Conservation (phyloP, 2,329 filamentous ascomycete species). For the Fusarium solani-melongenae region DNA sequence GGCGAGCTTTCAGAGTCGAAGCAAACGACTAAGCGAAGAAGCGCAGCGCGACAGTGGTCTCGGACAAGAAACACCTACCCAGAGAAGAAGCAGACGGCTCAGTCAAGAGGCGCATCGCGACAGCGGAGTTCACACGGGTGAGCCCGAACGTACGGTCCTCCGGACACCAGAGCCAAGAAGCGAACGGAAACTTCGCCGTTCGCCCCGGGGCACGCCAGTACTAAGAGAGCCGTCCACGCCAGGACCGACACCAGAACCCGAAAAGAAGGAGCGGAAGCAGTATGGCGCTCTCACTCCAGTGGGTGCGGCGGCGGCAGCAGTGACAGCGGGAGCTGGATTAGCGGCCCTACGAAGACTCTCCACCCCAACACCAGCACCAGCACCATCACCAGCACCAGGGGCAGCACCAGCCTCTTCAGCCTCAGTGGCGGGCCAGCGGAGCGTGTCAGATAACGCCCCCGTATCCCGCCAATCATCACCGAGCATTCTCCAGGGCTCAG, state of each 20-base stretch:
- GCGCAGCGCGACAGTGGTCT: constrained; percentile 64
- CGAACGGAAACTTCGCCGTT: constrained; percentile 45
- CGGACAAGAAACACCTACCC: constrained; percentile 56
- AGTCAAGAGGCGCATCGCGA: constrained; percentile 58
- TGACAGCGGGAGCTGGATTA: constrained; percentile 28
- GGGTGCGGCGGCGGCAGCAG: constrained; percentile 20
- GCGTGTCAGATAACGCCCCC: constrained; percentile 53
- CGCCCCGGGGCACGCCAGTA: constrained; percentile 52
- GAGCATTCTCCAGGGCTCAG: constrained; percentile 35
- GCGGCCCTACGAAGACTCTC: constrained; percentile 25
- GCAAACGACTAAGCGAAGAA: constrained; percentile 48
- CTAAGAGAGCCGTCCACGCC: constrained; percentile 53
- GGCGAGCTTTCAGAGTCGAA: constrained; percentile 50
- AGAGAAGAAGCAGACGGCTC: constrained; percentile 49
- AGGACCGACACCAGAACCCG: constrained; percentile 56
- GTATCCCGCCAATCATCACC: constrained; percentile 35
- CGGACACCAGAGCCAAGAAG: constrained; percentile 44
- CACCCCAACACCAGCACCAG: constrained; percentile 23
- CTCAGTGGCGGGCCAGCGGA: constrained; percentile 28
- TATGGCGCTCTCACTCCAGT: constrained; percentile 44
- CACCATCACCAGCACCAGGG: constrained; percentile 16
- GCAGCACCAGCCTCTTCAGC: constrained; percentile 10
- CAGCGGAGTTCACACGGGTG: constrained; percentile 67
- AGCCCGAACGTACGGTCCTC: constrained; percentile 31
- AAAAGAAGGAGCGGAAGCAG: constrained; percentile 51